Base-by-base conservation (phyloP, 148 eudicot species). In the Rhododendron simsii region DNA sequence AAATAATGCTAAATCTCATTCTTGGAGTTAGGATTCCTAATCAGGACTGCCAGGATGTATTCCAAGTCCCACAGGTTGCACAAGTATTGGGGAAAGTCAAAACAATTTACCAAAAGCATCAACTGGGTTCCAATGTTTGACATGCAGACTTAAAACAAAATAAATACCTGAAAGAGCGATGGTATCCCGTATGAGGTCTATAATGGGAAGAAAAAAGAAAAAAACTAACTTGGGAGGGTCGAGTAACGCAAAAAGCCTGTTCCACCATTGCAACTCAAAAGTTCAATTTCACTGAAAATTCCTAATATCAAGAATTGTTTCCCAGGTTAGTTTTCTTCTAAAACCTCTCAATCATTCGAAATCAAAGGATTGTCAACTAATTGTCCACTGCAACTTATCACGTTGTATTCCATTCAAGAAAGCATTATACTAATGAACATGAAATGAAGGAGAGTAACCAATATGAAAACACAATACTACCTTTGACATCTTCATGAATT, bases 401-500 rank as follows among this genome's bases (percentile, higher is more conserved):
- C 5, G 18, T 7, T 4, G 18, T 44, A 61, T 30, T 44, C 78
- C 26, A 75, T 33, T 71, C 33, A 35, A 76, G 39, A 39, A 48
- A 30, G 26, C 33, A 78, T 48, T 41, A 53, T 84, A 45, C 23
- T 74, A 81, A 67, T 71, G 21, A 15, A 30, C 45, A 53, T 84
- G 45, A 21, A 10, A 71, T 9, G 30, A 10, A 81, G 7, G 48
- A 74, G 80, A 15, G 76, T 4, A 82, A 82, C 9, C 47, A 41
- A 39, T 15, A 83, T 12, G 20, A n/a, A 18, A 28, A 85, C 20
- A 14, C 23, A 84, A 78, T 41, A 87, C 41, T 87, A 98, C 99
- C 99, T 98, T 95, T 5, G 98, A 88, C 48, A 83, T 87, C 92
- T 94, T 98, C 85, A 87, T 90, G 71, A 93, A 87, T 91, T 98